phyloP scores from a whole-genome alignment of 306 rosid genomes.

The Arachis hypogaea region DNA sequence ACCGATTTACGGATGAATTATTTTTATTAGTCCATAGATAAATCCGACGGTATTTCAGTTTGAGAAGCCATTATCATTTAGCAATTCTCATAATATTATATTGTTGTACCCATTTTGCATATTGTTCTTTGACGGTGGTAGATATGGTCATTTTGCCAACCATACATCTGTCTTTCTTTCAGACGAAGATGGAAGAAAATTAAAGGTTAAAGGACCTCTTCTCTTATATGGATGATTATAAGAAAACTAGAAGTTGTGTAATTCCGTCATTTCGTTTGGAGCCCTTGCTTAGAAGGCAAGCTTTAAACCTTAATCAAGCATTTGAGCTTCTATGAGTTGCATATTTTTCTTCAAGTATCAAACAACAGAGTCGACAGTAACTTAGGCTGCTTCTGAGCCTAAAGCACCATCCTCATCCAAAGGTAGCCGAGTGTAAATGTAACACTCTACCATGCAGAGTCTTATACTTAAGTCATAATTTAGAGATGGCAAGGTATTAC shows the following conservation, averaged over 20 bases:
- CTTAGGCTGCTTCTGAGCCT: conserved; percentile 40
- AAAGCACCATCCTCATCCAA: conserved; percentile 36
- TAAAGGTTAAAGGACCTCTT: too few relatives aligned
- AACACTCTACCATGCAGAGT: too few relatives aligned
- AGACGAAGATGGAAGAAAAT: too few relatives aligned
- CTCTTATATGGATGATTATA: too few relatives aligned
- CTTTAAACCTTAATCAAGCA: conserved; percentile 67
- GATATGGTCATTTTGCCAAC: conserved; percentile 71
- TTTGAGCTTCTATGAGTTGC: conserved; percentile 63
- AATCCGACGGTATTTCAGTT: background rate
- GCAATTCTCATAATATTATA: conserved; percentile 2
- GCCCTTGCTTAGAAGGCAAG: conserved; percentile 75
- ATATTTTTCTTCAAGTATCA: conserved; percentile 27
- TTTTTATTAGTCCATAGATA: too few relatives aligned
- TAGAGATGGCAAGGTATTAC: too few relatives aligned
- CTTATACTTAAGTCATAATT: too few relatives aligned
- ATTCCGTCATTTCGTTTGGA: conserved; percentile 85
- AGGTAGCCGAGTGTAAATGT: conserved; percentile 47
- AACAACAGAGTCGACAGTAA: conserved; percentile 28
- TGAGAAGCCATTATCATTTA: background rate
- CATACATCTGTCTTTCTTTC: too few relatives aligned
- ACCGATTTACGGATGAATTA: too few relatives aligned
- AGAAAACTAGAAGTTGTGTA: conserved; percentile 28
- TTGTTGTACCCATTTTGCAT: conserved; percentile 32
- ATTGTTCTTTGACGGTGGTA: conserved; percentile 60